phyloP scores from a whole-genome alignment of 2,329 filamentous ascomycete genomes.

The Aspergillus puulaauensis region DNA sequence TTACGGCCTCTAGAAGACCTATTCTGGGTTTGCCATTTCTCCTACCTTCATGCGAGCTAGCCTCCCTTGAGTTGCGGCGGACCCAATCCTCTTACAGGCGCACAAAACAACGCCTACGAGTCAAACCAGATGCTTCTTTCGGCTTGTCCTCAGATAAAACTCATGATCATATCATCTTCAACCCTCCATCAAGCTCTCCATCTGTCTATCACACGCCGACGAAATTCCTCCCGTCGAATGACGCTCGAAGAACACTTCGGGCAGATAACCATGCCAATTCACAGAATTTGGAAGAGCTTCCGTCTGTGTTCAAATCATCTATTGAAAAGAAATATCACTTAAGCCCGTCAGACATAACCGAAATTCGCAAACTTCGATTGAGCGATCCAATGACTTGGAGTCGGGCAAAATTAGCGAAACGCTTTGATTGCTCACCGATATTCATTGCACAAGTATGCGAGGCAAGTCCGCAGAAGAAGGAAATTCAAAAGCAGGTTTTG shows the following conservation, averaged over 20 bases:
- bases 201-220: conserved; percentile 64
- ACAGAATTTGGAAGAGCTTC: conserved; percentile 35
- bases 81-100: conserved; percentile 53
- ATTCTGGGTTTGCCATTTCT: conserved; percentile 39
- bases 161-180: conserved; percentile 62
- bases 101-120: conserved; percentile 50
- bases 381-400: conserved; percentile 62
- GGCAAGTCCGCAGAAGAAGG: conserved; percentile 51
- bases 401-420: conserved; percentile 57
- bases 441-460: conserved; percentile 62
- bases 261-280: conserved; percentile 27
- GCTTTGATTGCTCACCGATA: conserved; percentile 62
- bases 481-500: conserved; percentile 48
- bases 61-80: conserved; percentile 35
- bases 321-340: conserved; percentile 64
- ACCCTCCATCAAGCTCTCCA: conserved; percentile 64
- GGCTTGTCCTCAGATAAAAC: conserved; percentile 35
- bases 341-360: conserved; percentile 54
- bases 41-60: conserved; percentile 37
- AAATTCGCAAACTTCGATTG: conserved; percentile 57
- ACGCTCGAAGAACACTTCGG: conserved; percentile 53
- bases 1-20: conserved; percentile 33
- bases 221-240: conserved; percentile 62
- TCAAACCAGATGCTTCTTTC: conserved; percentile 55
- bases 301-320: conserved; percentile 50